Conservation (phyloP, 768 basidiomycete genomes). For the Mycena maculata region DNA sequence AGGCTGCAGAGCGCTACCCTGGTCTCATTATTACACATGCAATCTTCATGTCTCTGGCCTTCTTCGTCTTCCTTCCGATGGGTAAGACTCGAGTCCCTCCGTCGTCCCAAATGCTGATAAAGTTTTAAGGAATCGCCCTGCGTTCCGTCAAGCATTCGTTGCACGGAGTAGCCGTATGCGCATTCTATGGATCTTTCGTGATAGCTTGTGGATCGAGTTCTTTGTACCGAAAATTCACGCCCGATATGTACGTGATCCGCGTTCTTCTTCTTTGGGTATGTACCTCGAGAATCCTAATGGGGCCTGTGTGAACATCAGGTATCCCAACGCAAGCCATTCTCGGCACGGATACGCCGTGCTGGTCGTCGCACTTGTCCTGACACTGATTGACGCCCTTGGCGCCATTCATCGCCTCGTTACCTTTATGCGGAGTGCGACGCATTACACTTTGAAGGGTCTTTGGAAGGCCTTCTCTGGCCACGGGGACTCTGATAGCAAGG, state of each 20-base stretch:
- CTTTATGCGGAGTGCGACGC: slow-evolving; percentile 58
- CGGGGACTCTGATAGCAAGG: slow-evolving; percentile 43
- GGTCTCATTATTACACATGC: slow-evolving; percentile 80
- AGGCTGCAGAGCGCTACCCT: slow-evolving; percentile 63
- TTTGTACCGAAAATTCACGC: slow-evolving; percentile 82
- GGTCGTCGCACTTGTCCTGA: slow-evolving; percentile 56
- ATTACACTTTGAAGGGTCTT: slow-evolving; percentile 60
- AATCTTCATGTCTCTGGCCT: slow-evolving; percentile 80
- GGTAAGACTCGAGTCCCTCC: slow-evolving; percentile 59
- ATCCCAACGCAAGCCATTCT: slow-evolving; percentile 41
- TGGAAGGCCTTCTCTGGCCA: slow-evolving; percentile 68
- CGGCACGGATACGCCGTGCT: slow-evolving; percentile 52
- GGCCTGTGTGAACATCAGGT: slow-evolving; percentile 58
- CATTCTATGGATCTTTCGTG: slow-evolving; percentile 70
- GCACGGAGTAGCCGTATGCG: slow-evolving; percentile 65
- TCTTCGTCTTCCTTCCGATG: slow-evolving; percentile 84
- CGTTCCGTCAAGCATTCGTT: slow-evolving; percentile 80
- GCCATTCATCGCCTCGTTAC: slow-evolving; percentile 61
- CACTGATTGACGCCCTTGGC: slow-evolving; percentile 65
- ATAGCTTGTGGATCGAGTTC: slow-evolving; percentile 77
- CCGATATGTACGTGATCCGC: slow-evolving; percentile 76
- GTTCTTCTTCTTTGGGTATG: slow-evolving; percentile 19
- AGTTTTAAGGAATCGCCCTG: slow-evolving; percentile 74
- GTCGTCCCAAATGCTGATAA: slow-evolving; percentile 14
- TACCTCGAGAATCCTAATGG: slow-evolving; percentile 33